Evolutionary conservation across 345 rosid species (phyloP), one percentile per base, ranked within the genome.

Genomic region (Melaleuca quinquenervia): DNA sequence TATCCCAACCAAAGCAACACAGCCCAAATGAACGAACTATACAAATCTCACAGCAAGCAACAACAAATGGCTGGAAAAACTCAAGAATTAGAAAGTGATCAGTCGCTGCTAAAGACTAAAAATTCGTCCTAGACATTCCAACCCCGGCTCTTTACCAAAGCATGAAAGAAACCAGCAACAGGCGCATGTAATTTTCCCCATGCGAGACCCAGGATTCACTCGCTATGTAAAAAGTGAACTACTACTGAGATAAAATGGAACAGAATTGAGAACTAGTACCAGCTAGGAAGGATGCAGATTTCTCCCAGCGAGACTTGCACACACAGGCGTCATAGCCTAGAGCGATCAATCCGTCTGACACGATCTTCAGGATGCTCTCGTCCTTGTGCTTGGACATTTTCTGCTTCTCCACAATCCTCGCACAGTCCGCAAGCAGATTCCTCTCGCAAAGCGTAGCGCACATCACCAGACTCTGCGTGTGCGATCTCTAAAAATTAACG

Each of bases 231-330:
- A 85, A 62, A 53, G 82, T 58, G 60, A 84, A 53, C 88, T 50
- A 18, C 24, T 9, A 8, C 0, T 1, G 48, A 87, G 86, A 83
- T n/a, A 55, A 87, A 85, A 51, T 26, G 82, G 56, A 84, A 11
- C 15, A 32, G 75, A 18, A 62, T 21, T 11, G 49, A 64, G 51
- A 64, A 49, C 6, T 22, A 51, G 56, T 92, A 97, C 99, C 98
- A 60, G 98, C 93, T 75, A 95, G 97, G 88, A 87, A 92, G 52
- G 93, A 90, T 83, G 92, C 87, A 7, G 95, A 87, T 88, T 93
- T 95, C 84, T 93, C 99, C 99, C 99, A 97, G 60, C 93, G 95
- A 88, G 98, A 94, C 88, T 90, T 97, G 94, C 99, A 96, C 62
- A 93, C 86, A 20, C 96, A 91, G 36, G 98, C 93, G 64, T 96